Evolutionary conservation across 2,329 filamentous ascomycete species (phyloP).

Genomic region (Nigrograna mackinnonii): DNA sequence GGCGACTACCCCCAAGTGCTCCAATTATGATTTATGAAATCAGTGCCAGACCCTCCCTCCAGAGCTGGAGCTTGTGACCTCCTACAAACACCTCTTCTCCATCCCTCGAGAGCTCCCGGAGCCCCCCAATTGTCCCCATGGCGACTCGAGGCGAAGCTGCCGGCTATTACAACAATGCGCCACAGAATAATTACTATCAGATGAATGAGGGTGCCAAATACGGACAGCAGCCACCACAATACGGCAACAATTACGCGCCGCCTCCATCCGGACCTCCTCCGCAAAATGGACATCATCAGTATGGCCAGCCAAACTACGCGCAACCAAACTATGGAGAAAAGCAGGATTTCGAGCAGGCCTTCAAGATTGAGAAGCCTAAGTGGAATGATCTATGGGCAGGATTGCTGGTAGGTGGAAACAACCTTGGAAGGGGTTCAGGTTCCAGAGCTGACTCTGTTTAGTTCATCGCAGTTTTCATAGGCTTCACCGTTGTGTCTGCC

Average conservation of each 20-base stretch:
- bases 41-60: neutral
- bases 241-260: conserved; percentile 33
- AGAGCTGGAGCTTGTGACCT: neutral
- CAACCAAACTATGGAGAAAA: conserved; percentile 45
- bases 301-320: conserved; percentile 20
- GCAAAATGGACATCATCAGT: conserved; percentile 25
- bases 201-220: conserved; percentile 26
- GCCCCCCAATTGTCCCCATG: conserved; percentile 18
- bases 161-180: conserved; percentile 40
- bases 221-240: conserved; percentile 30
- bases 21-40: too few species aligned
- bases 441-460: too few species aligned
- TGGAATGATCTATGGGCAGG: conserved; percentile 92
- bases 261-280: conserved; percentile 24
- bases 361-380: conserved; percentile 82
- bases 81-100: neutral
- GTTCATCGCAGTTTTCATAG: conserved; percentile 72
- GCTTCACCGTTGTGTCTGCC: conserved; percentile 76
- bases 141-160: conserved; percentile 39
- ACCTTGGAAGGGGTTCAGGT: too few species aligned
- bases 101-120: too few species aligned
- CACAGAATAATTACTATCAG: conserved; percentile 24
- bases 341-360: conserved; percentile 74
- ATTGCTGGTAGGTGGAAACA: conserved; percentile 68
- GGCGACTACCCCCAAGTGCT: too few species aligned